Percentiles rank a stretch among this genome's conserved stretches.
Evolutionary conservation across 176 grass and related monocot genomes (phyloP).

Genomic region (Zea luxurians): DNA sequence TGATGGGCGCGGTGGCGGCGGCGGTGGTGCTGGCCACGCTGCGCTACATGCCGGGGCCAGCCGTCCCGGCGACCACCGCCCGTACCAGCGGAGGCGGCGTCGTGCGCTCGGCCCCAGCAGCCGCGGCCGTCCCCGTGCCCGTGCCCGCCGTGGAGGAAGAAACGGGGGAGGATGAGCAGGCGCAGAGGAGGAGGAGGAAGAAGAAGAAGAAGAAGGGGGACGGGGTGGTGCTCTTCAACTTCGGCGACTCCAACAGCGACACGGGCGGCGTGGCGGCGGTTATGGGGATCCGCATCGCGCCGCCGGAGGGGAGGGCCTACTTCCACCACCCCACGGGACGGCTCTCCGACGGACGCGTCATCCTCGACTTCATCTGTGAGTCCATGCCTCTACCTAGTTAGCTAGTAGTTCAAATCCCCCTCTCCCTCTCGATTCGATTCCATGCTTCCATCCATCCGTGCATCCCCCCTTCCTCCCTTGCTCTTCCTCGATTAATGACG

Average conservation of each 20-base stretch:
- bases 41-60: constrained; percentile 50
- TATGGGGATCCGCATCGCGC: constrained; percentile 54
- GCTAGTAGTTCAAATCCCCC: not conserved
- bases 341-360: constrained; percentile 81
- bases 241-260: constrained; percentile 90
- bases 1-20: constrained; percentile 46
- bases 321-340: constrained; percentile 62
- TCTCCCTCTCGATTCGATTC: not conserved
- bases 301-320: constrained; percentile 57
- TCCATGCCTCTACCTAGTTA: not conserved
- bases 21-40: constrained; percentile 48
- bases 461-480: not conserved
- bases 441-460: too few relatives aligned
- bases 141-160: not conserved
- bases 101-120: not conserved
- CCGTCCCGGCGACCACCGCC: not conserved
- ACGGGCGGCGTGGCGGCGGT: constrained; percentile 69
- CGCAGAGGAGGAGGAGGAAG: not conserved
- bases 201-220: not conserved
- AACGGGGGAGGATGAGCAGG: not conserved
- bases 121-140: not conserved
- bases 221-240: constrained; percentile 65
- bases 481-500: not conserved
- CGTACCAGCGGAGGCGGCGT: not conserved
- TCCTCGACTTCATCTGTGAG: constrained; percentile 96